Evolutionary conservation across 306 rosid species (phyloP), one percentile per base, ranked within the genome.

Genomic region (Vicia sativa): DNA sequence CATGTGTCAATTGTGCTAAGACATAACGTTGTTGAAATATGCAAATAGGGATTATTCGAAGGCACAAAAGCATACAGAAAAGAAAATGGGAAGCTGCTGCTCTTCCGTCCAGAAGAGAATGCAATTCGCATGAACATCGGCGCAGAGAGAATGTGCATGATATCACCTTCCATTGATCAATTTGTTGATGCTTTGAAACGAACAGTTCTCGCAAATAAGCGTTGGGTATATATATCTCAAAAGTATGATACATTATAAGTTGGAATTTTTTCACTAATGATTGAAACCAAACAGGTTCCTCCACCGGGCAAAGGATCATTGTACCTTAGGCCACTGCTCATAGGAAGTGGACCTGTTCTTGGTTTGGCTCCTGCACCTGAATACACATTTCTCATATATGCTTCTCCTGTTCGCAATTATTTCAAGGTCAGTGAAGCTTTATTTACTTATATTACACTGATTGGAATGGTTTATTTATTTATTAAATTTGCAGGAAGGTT

Each of bases 331-430:
- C 99, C 96, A 76, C 74, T 90, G 70, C 90, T 90, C 13, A 26
- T 93, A 8, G 99, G 99, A 77, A 88, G 76, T 62, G 99, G 99
- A 54, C 84, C 93, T 2, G 66, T 90, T 16, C 74, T 93, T 77
- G 97, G 99, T 70, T 65, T 90, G 81, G 90, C 90, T 8, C 91
- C 97, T 0, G 77, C 99, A 0, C 90, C 95, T 11, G 96, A 93
- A 72, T 88, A 79, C 71, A 86, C 91, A 5, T 90, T 90, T 74
- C 84, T 93, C 9, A 45, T 88, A 8, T 93, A 80, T 50, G 95
- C 91, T 70, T 93, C 97, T 77, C 99, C 99, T 9, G 99, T 93
- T 67, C 78, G 95, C 46, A 90, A 86, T 83, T 93, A 93, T 62
- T 93, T 86, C 86, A 93, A 86, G 85, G 98, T 87, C 1, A 21